Conservation (phyloP, 495 filamentous ascomycete species). For the Trichodelitschia bisporula region DNA sequence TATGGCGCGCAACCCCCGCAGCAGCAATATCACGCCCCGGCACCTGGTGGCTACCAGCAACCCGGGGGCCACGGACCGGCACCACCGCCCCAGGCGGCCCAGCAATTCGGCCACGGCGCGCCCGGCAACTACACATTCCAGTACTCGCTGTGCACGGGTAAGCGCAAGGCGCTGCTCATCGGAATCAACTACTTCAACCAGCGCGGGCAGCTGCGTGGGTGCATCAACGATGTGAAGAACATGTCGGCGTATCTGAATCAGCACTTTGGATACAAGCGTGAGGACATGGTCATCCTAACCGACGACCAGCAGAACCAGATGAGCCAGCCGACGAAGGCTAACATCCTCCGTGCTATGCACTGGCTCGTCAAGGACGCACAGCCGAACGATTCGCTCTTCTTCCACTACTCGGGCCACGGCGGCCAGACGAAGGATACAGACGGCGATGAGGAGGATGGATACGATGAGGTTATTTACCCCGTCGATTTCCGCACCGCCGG, state of each 20-base stretch:
- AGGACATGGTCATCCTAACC: conserved; percentile 95
- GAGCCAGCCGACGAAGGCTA: conserved; percentile 89
- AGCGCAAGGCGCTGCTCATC: conserved; percentile 77
- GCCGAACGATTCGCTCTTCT: conserved; percentile 91
- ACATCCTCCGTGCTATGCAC: conserved; percentile 92
- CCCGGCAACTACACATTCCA: conserved; percentile 60
- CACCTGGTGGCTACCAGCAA: conserved; percentile 3
- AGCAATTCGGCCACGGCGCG: conserved; percentile 55
- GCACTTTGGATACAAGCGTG: conserved; percentile 77
- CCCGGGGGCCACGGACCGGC: conserved; percentile 22
- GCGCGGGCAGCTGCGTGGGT: conserved; percentile 72
- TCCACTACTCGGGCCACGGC: conserved; percentile 95
- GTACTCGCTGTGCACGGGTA: conserved; percentile 80
- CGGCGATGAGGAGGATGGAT: conserved; percentile 84
- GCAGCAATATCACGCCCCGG: conserved; percentile 2
- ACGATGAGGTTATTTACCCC: conserved; percentile 95
- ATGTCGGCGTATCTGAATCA: conserved; percentile 84
- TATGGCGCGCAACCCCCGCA: neutral
- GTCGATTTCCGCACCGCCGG: conserved; percentile 78
- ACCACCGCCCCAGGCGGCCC: conserved; percentile 30
- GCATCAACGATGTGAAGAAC: conserved; percentile 96
- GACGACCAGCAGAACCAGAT: conserved; percentile 95
- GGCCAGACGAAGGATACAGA: conserved; percentile 92
- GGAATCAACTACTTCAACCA: conserved; percentile 97
- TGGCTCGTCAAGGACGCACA: conserved; percentile 91